These are phyloP conservation scores for Ophiostoma sp. DNA, from an alignment of 2,329 filamentous ascomycete genomes.

Conservation along the genomic window DNA sequence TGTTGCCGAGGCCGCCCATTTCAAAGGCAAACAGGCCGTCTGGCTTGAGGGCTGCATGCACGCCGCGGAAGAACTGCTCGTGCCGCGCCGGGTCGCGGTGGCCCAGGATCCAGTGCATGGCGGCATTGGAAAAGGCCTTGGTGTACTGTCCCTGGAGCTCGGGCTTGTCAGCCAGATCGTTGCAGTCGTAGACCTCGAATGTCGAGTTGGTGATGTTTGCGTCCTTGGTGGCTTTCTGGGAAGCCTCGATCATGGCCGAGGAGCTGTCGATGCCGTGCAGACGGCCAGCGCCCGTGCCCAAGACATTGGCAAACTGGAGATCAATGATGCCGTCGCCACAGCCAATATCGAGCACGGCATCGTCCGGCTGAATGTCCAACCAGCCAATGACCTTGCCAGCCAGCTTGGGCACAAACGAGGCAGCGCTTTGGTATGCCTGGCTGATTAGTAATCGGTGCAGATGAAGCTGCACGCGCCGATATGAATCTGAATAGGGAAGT, in stretches of 20 bases:
- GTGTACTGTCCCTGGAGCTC: conserved; percentile 39
- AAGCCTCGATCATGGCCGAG: conserved; percentile 52
- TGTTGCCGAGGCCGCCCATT: conserved; percentile 66
- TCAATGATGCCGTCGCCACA: conserved; percentile 61
- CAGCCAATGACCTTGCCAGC: conserved; percentile 54
- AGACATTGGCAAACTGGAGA: conserved; percentile 45
- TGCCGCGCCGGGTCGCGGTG: conserved; percentile 37
- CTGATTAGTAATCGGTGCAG: background rate
- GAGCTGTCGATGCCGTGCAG: conserved; percentile 58
- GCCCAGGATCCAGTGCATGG: conserved; percentile 62
- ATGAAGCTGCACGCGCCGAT: background rate
- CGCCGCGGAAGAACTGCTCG: conserved; percentile 48
- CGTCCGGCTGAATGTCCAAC: conserved; percentile 54
- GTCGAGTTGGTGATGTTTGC: conserved; percentile 36
- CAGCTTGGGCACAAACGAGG: conserved; percentile 59
- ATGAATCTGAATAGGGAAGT: background rate
- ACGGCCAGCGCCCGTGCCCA: conserved; percentile 43
- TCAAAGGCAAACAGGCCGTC: conserved; percentile 61
- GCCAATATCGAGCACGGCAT: conserved; percentile 57
- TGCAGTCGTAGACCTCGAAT: conserved; percentile 48
- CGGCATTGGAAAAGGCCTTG: conserved; percentile 63
- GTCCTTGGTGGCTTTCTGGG: conserved; percentile 39
- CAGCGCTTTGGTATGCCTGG: conserved; percentile 56
- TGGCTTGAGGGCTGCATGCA: conserved; percentile 48
- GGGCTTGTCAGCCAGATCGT: conserved; percentile 35